Conservation (phyloP, 495 filamentous ascomycete species). For the Chlorociboria aeruginascens region DNA sequence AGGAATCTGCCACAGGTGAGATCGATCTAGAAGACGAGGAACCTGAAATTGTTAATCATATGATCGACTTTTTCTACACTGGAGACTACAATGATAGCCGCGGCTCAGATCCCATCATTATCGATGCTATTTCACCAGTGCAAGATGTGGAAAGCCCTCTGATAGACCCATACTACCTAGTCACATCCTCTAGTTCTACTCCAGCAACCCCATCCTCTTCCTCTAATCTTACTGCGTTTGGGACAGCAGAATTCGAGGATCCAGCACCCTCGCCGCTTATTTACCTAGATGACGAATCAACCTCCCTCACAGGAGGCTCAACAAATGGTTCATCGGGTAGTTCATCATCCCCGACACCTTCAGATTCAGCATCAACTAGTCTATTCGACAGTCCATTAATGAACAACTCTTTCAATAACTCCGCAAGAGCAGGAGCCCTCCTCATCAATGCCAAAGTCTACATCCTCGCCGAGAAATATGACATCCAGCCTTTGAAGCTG, state of each 20-base stretch:
- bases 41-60: slow-evolving; percentile 2
- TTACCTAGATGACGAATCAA: no score
- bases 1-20: background rate
- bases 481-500: slow-evolving; percentile 5
- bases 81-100: background rate
- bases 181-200: no score
- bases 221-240: no score
- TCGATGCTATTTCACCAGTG: no score
- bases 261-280: no score
- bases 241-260: no score
- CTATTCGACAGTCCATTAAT: background rate
- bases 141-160: no score
- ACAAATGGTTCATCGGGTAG: no score
- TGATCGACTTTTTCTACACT: slow-evolving; percentile 5
- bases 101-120: background rate
- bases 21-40: slow-evolving; percentile 8
- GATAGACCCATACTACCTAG: no score
- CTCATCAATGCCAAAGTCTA: slow-evolving; percentile 8
- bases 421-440: background rate
- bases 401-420: background rate
- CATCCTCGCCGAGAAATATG: slow-evolving; percentile 7
- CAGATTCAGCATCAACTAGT: no score
- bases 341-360: no score
- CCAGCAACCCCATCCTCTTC: background rate
- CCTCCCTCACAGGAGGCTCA: no score